Evolutionary conservation across 371 early-diverging fungal species (phyloP).

Genomic region (Agmasoma carcini): DNA sequence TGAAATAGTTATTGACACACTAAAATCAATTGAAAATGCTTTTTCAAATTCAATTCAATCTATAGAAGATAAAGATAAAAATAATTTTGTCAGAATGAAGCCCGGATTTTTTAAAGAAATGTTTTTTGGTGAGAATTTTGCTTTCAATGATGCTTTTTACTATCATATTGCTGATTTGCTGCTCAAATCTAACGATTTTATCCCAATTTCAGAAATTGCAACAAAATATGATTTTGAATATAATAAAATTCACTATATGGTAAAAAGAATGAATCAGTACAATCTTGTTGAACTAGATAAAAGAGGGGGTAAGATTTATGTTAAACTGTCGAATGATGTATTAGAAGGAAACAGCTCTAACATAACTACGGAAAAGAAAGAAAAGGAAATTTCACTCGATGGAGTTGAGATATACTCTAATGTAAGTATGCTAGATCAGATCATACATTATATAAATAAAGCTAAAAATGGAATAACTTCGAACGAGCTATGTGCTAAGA

Average conservation of each 20-base stretch:
- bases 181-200: constrained; percentile 3
- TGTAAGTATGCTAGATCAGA: constrained; percentile 18
- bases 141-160: constrained; percentile 24
- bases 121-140: constrained; percentile 8
- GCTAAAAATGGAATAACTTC: constrained; percentile 1
- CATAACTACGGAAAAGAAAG: not conserved
- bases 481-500: too few relatives aligned
- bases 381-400: not conserved
- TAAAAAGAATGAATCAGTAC: constrained; percentile 16
- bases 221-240: constrained; percentile 17
- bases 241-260: constrained; percentile 30
- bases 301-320: constrained; percentile 1
- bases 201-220: constrained; percentile 9
- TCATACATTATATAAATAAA: not conserved
- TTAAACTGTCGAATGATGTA: not conserved
- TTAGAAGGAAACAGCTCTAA: not conserved
- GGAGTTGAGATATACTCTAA: not conserved
- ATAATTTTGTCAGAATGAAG: constrained; percentile 29
- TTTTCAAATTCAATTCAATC: not conserved
- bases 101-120: constrained; percentile 30
- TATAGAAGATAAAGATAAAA: not conserved
- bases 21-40: constrained; percentile 1
- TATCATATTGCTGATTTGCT: constrained; percentile 28
- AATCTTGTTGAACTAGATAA: constrained; percentile 21
- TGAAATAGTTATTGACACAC: constrained; percentile 1